A percentile compares a stretch with the other conserved stretches of the same genome.
These are phyloP conservation scores for Scalesia atractyloides DNA, from an alignment of 129 eudicot species.

Conservation along the genomic window DNA sequence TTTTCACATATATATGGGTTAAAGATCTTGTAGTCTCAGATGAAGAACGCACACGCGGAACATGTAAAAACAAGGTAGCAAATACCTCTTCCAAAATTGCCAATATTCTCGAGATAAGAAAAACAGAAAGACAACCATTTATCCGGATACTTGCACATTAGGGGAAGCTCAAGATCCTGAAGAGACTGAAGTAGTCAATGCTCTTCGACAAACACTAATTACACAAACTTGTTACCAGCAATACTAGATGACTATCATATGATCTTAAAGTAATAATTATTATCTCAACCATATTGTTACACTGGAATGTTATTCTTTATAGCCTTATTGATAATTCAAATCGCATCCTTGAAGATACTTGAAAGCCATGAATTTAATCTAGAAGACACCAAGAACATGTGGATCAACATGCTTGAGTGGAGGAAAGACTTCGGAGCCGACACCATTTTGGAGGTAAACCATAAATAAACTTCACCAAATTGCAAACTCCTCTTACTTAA, in stretches of 20 bases:
- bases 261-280: slow-evolving; percentile 61
- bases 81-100: slow-evolving; percentile 46
- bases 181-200: slow-evolving; percentile 60
- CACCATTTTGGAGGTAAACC: slow-evolving; percentile 61
- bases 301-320: background rate
- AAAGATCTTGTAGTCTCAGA: slow-evolving; percentile 28
- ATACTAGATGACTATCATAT: slow-evolving; percentile 66
- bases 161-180: slow-evolving; percentile 58
- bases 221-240: slow-evolving; percentile 58
- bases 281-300: background rate
- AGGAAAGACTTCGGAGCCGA: slow-evolving; percentile 87
- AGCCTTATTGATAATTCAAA: background rate
- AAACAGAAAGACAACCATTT: slow-evolving; percentile 46
- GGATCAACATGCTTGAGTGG: slow-evolving; percentile 89
- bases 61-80: slow-evolving; percentile 48
- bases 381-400: slow-evolving; percentile 67
- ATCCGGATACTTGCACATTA: slow-evolving; percentile 45
- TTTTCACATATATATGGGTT: slow-evolving; percentile 13
- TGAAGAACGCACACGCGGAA: slow-evolving; percentile 36
- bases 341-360: slow-evolving; percentile 57
- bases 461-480: background rate
- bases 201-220: slow-evolving; percentile 55
- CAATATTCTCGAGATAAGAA: slow-evolving; percentile 51
- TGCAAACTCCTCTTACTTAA: background rate
- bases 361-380: slow-evolving; percentile 75